Conservation (phyloP, 176 grass and related monocot species). For the Oryza longistaminata region DNA sequence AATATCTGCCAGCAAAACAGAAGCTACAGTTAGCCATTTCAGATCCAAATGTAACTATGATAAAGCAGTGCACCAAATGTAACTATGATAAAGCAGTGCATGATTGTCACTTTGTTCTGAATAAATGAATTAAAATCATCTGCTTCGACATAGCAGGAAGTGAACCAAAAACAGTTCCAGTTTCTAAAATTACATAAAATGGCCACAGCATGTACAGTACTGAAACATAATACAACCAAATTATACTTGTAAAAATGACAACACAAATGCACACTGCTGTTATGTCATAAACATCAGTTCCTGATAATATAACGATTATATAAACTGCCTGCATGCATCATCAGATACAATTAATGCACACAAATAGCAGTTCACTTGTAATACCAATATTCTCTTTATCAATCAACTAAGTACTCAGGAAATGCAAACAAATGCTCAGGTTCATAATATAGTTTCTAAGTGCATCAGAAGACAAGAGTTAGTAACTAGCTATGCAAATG, state of each 20-base stretch:
- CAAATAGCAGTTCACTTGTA: slow-evolving; percentile 13
- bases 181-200: neutral
- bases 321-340: neutral
- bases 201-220: slow-evolving; percentile 3
- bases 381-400: neutral
- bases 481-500: neutral
- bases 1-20: slow-evolving; percentile 73
- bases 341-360: neutral
- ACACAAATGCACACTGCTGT: neutral
- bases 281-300: neutral
- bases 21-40: slow-evolving; percentile 15
- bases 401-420: neutral
- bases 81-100: slow-evolving; percentile 15
- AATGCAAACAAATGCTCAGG: neutral
- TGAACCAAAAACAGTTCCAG: neutral
- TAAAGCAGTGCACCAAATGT: no score
- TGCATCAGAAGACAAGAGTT: neutral
- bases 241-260: slow-evolving; percentile 21
- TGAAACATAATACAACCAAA: neutral
- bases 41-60: slow-evolving; percentile 22
- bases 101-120: neutral
- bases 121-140: neutral
- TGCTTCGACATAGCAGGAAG: neutral
- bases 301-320: neutral
- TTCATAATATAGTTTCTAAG: neutral